Percentiles rank a stretch among this genome's conserved stretches.
Evolutionary conservation across 768 basidiomycete species (phyloP).

Genomic region (Paxillus ammoniavirescens): DNA sequence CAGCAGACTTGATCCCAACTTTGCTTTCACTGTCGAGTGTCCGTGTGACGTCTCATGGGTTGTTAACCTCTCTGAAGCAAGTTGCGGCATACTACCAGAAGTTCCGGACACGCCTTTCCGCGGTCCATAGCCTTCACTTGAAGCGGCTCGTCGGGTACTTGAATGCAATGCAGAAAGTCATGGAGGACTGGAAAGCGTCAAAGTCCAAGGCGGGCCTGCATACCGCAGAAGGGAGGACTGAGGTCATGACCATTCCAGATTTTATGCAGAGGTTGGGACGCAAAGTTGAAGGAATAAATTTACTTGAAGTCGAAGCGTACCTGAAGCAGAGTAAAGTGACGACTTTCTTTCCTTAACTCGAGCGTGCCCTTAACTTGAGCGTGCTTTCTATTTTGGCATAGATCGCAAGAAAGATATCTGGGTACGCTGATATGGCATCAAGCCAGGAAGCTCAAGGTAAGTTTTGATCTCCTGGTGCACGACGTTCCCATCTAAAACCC

Average conservation of each 20-base stretch:
- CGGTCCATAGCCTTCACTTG: conserved; percentile 73
- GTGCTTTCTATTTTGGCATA: conserved; percentile 19
- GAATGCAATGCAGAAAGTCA: conserved; percentile 61
- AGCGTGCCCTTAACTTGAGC: background rate
- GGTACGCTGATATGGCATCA: conserved; percentile 68
- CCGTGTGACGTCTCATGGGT: conserved; percentile 52
- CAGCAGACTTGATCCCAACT: conserved; percentile 81
- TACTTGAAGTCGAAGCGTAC: conserved; percentile 81
- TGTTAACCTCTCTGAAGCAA: conserved; percentile 68
- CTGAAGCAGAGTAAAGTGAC: conserved; percentile 84
- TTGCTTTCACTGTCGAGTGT: conserved; percentile 83
- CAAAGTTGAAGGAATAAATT: conserved; percentile 72
- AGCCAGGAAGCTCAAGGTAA: conserved; percentile 38
- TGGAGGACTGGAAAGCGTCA: conserved; percentile 46
- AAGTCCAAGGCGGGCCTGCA: conserved; percentile 16
- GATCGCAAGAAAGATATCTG: conserved; percentile 80
- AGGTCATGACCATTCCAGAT: conserved; percentile 68
- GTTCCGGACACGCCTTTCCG: conserved; percentile 75
- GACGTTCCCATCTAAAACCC: background rate
- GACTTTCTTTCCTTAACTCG: background rate
- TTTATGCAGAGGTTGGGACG: conserved; percentile 65
- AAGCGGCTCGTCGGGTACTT: conserved; percentile 76
- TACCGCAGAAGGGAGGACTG: conserved; percentile 30
- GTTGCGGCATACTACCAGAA: conserved; percentile 72
- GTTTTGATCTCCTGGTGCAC: background rate